Evolutionary conservation across 352 stramenopile genomes (phyloP), one percentile per base, ranked within the genome.

Genomic region (Phytophthora rubi): DNA sequence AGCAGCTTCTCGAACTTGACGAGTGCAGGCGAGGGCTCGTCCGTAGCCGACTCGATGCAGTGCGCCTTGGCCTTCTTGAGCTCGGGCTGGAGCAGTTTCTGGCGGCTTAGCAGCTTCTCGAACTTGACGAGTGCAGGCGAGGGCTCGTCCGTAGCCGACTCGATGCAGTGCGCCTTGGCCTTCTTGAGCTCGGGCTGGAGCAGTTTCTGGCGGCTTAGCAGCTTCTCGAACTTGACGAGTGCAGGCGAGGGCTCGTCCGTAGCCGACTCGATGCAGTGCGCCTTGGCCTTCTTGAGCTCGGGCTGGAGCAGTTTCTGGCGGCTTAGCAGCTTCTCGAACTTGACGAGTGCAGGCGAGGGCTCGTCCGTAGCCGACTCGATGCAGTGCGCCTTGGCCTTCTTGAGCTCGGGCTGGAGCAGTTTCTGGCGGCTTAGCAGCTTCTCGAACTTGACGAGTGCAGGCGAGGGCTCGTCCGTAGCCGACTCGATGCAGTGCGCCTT

Each of bases 1-100:
- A 94, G 52, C 7, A 94, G 65, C 79, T 90, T 92, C 73, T 94
- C 86, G 45, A 92, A 94, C 26, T 77, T 76, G 39, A 87, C 76
- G 21, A 93, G 71, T 18, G 80, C 73, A 2, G 58, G 7, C 7
- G 82, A 82, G 0, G 86, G 86, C 23, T 73, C 55, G 59, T 93
- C 82, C 3, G 39, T 10, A 5, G 39, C 39, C 39, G 39, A 48
- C 39, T 18, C 18, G 18, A 21, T 0, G 18, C 18, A 21, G 18
- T 21, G 18, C 18, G 18, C 18, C 18, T 21, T 21, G 18, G 18
- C 18, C 18, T 21, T 21, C 18, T 21, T 21, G 18, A 21, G 18
- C 18, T 21, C 18, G 18, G 18, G 18, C 18, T 21, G 18, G 18
- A 21, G 18, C 18, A 21, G 18, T 21, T 21, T 21, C 18, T 21